A percentile compares a stretch with the other conserved stretches of the same genome.
Evolutionary conservation across 768 basidiomycete genomes (phyloP).

Genomic region (Trametes gibbosa): DNA sequence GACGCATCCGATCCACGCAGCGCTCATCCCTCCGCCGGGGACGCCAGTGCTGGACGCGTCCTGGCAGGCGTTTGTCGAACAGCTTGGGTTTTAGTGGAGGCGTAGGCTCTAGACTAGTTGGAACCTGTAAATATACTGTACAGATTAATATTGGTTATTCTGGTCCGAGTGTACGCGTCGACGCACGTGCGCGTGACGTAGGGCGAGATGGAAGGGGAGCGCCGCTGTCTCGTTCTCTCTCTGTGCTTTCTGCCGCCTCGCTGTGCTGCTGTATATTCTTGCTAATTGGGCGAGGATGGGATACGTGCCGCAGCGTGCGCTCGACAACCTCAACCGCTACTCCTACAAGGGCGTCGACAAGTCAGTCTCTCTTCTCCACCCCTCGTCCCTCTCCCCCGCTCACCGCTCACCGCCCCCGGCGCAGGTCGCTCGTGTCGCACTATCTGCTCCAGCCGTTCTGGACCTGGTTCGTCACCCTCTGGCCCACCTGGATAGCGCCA

Average conservation of each 20-base stretch:
- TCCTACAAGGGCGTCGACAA: constrained; percentile 81
- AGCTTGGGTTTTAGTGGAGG: constrained; percentile 47
- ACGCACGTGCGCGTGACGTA: constrained; percentile 25
- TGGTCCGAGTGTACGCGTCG: background rate
- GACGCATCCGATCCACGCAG: constrained; percentile 4
- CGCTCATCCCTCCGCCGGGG: constrained; percentile 8
- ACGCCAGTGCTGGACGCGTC: constrained; percentile 52
- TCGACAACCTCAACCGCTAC: constrained; percentile 75
- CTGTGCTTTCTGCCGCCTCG: background rate
- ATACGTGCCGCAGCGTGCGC: constrained; percentile 63
- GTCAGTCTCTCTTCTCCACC: constrained; percentile 37
- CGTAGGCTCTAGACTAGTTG: too few relatives aligned
- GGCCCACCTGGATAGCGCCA: constrained; percentile 82
- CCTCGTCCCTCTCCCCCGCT: background rate
- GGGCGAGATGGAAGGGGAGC: constrained; percentile 5
- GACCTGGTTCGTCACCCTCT: constrained; percentile 88
- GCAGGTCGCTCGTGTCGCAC: constrained; percentile 71
- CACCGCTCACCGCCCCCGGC: background rate
- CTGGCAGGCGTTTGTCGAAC: constrained; percentile 69
- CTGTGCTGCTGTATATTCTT: background rate
- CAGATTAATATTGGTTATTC: too few relatives aligned
- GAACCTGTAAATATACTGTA: too few relatives aligned
- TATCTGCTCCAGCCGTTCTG: constrained; percentile 84
- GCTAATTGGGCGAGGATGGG: constrained; percentile 40
- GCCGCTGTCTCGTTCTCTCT: too few relatives aligned